Evolutionary conservation across 1,139 yeast genomes (phyloP), one percentile per base, ranked within the genome.

Genomic region (Taiozyma sp.): DNA sequence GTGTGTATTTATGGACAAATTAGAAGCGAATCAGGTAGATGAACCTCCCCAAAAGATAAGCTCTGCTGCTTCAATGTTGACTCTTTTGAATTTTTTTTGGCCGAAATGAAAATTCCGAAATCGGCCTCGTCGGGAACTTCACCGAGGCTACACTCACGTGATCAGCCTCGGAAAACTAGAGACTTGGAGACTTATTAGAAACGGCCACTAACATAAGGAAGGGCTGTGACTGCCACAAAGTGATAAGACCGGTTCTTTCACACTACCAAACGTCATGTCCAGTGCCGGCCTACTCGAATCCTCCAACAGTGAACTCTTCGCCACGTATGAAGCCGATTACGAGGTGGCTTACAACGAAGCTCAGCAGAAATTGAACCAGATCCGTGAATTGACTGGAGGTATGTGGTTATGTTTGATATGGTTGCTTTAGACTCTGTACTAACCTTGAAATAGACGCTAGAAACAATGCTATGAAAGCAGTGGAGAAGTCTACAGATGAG

Each of bases 301-400:
- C 8, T 44, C 56, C 3, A 59, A 56, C 46, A 54, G 86, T 2
- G 89, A 83, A 48, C 72, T 84, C 59, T 85, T 87, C 64, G 71
- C 74, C 49, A 79, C 82, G 36, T 87, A 87, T 66, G 96, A 88
- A 65, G 71, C 86, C 1, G 96, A 88, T 61, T 85, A 81, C 69
- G 84, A 84, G 62, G 75, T 87, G 57, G 84, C 92, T 8, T 76
- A 80, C 57, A 81, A 81, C 52, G 96, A 87, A 58, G 84, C 91
- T 34, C 79, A 78, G 57, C 80, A 85, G 19, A 19, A 19, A 19
- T 19, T 19, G 19, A 19, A 19, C 10, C 83, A 82, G 57, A 75
- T 82, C n/a, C 70, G 78, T 13, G 74, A 78, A 2, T 71, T 76
- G 9, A 73, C 73, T 46, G 79, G 83, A 47, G 81, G 84, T 75